phyloP scores from a whole-genome alignment of 306 rosid genomes.

The Corylus avellana region DNA sequence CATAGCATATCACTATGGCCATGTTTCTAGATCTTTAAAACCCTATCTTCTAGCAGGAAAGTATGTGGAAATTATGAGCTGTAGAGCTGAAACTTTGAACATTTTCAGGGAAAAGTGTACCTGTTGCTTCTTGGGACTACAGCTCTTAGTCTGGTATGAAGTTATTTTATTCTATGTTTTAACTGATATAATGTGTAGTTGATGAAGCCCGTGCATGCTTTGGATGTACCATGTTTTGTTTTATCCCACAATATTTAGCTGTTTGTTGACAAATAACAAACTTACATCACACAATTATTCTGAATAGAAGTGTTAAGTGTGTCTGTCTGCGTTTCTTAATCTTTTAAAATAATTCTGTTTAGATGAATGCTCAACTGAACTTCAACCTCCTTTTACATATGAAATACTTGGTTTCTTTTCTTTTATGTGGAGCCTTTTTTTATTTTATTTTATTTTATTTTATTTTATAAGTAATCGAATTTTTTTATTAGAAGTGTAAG shows the following conservation, averaged over 20 bases:
- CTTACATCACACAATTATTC: background rate
- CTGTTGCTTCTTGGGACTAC: conserved; percentile 64
- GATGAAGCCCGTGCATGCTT: background rate
- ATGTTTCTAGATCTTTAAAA: background rate
- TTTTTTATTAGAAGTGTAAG: too few relatives aligned
- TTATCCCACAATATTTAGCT: background rate
- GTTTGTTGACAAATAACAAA: background rate
- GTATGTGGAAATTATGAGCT: conserved; percentile 1
- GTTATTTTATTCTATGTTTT: background rate
- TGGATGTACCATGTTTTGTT: background rate
- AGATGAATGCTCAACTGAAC: background rate
- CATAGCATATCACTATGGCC: background rate
- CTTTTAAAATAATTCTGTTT: background rate
- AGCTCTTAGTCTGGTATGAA: conserved; percentile 58
- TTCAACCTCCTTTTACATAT: background rate
- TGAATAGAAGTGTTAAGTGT: background rate
- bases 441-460: too few relatives aligned
- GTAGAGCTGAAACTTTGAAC: conserved; percentile 8
- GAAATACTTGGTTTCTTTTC: background rate
- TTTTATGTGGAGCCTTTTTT: background rate
- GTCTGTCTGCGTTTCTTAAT: background rate
- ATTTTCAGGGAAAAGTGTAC: conserved; percentile 58
- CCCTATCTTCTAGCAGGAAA: background rate
- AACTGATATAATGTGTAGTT: background rate
- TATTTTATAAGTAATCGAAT: too few relatives aligned